Percentiles rank a stretch among this genome's conserved stretches.
phyloP scores from a whole-genome alignment of 164 flowering plant genomes.

The Berberis vulgaris region DNA sequence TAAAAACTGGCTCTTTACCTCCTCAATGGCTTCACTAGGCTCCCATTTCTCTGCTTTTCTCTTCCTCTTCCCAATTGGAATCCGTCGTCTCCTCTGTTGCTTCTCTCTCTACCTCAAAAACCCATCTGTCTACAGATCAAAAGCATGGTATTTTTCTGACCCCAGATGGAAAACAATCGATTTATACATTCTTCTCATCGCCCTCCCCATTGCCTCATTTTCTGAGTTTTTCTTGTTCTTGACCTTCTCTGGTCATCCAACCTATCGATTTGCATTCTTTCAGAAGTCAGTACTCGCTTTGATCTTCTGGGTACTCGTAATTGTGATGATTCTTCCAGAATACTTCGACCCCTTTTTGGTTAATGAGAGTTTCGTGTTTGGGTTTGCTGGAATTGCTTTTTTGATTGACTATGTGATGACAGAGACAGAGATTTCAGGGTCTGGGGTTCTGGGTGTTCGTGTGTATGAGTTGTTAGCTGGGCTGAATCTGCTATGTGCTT shows the following conservation, averaged over 20 bases:
- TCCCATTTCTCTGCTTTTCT: conserved; percentile 55
- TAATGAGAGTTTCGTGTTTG: conserved; percentile 36
- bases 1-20: neutral
- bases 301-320: conserved; percentile 57
- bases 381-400: conserved; percentile 41
- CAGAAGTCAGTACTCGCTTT: conserved; percentile 37
- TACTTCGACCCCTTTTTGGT: conserved; percentile 24
- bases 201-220: conserved; percentile 63
- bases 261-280: conserved; percentile 51
- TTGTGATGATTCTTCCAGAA: conserved; percentile 40
- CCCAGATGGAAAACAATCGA: conserved; percentile 57
- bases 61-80: conserved; percentile 51
- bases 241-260: conserved; percentile 46
- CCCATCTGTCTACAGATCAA: conserved; percentile 54
- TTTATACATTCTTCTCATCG: conserved; percentile 46
- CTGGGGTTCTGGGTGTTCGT: conserved; percentile 10
- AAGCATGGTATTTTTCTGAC: conserved; percentile 53
- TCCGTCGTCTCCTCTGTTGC: conserved; percentile 50
- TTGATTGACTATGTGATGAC: conserved; percentile 36
- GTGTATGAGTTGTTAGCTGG: conserved; percentile 40
- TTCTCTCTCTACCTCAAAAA: conserved; percentile 54
- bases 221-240: conserved; percentile 45
- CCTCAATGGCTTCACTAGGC: conserved; percentile 40
- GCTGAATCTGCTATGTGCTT: conserved; percentile 47
- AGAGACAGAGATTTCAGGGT: conserved; percentile 33